A percentile compares a stretch with the other conserved stretches of the same genome.
These are phyloP conservation scores for Cucumis cinereus DNA, from an alignment of 306 rosid genomes.

Conservation along the genomic window DNA sequence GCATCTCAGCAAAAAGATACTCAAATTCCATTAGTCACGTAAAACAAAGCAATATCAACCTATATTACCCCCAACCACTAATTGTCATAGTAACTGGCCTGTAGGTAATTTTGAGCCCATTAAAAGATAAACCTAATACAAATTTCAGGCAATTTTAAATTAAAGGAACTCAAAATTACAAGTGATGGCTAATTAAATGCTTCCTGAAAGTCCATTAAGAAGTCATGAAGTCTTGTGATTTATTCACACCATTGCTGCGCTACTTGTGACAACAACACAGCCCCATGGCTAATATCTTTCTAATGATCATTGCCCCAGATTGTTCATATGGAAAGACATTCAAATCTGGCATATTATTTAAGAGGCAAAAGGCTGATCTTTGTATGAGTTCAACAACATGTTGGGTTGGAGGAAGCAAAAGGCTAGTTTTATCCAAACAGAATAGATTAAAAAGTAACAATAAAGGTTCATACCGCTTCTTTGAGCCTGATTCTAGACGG, in stretches of 20 bases:
- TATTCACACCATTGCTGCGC: not conserved
- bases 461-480: constrained; percentile 47
- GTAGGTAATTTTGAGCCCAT: not conserved
- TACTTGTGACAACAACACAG: not conserved
- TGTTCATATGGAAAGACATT: not conserved
- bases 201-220: not conserved
- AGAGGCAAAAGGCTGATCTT: not conserved
- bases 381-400: too few relatives aligned
- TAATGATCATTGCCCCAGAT: not conserved
- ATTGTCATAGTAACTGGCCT: not conserved
- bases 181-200: not conserved
- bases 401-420: not conserved
- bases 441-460: not conserved
- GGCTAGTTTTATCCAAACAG: not conserved
- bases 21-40: not conserved
- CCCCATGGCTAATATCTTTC: not conserved
- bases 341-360: not conserved
- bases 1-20: not conserved
- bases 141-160: not conserved
- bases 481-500: constrained; percentile 50
- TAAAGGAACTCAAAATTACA: not conserved
- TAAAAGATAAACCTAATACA: not conserved
- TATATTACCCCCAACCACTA: not conserved
- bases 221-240: not conserved
- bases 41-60: not conserved